Base-by-base conservation (phyloP, 1,284 basidiomycete genomes). In the Pseudozyma tsukubaensis region DNA sequence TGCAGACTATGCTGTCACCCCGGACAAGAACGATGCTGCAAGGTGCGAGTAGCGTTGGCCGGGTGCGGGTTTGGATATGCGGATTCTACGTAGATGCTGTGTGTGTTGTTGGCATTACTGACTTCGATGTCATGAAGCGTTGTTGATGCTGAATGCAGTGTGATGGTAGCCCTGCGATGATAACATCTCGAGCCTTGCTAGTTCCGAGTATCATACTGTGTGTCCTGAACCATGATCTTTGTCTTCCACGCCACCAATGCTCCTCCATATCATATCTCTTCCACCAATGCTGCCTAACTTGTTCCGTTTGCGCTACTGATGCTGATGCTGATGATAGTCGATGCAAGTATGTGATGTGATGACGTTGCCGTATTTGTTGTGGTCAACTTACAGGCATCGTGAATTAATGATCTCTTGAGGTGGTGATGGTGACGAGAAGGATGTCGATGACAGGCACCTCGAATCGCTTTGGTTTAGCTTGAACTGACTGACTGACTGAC, bases 341-440 rank as follows among this genome's bases (percentile, higher is more conserved):
- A 62, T 71, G 59, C 62, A 48, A 45, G 32, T 49, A 43, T 58
- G 16, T 58, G 62, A 53, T 42, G 54, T 70, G 58, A 60, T 54
- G 36, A 51, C 34, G 57, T 42, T 48, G 58, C 24, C 53, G 50
- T 16, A n/a, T n/a, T 11, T 35, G 47, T 55, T 36, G 19, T 39
- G 12, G 42, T 59, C 57, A 54, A 74, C 72, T 70, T 74, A 74
- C 72, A 74, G 72, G 72, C 72, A 74, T 74, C 56, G 72, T 67
- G 72, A 64, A 34, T 70, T 63, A 70, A 45, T 69, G 66, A 72
- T 72, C 64, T 76, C 67, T 76, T 73, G 74, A 72, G 61, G 69
- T 62, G 73, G 69, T 58, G 65, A 64, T 73, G 71, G 61, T 69
- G 65, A 68, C 65, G 65, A 68, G 61, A 68, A 69, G 58, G 65